Percentiles rank a stretch among this genome's conserved stretches.
Evolutionary conservation across 495 filamentous ascomycete species (phyloP).

Genomic region (Aspergillus sparsus): DNA sequence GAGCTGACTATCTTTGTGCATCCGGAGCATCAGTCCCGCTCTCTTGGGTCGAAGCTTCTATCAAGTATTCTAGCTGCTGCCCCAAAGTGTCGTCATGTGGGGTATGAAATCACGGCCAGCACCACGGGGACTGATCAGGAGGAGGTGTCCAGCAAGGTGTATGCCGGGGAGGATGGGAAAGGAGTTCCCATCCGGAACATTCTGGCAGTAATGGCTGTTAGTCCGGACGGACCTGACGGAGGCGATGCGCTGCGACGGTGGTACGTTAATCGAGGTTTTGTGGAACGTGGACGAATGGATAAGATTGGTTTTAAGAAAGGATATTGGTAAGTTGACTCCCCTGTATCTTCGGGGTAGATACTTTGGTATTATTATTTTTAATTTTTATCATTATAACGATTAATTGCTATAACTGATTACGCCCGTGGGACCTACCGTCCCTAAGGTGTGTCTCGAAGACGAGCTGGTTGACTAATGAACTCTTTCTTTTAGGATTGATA

Average conservation of each 20-base stretch:
- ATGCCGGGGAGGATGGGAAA: slow-evolving; percentile 5
- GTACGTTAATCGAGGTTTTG: slow-evolving; percentile 31
- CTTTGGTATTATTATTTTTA: neutral
- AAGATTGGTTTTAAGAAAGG: slow-evolving; percentile 24
- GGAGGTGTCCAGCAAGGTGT: neutral
- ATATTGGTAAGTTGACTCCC: slow-evolving; percentile 2
- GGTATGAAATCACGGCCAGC: slow-evolving; percentile 9
- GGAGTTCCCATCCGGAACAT: slow-evolving; percentile 26
- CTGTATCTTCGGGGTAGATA: neutral
- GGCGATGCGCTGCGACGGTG: slow-evolving; percentile 30
- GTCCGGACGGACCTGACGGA: slow-evolving; percentile 25
- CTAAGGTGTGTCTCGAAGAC: no score
- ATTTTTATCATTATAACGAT: neutral
- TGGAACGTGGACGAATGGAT: slow-evolving; percentile 28
- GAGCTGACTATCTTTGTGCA: slow-evolving; percentile 35
- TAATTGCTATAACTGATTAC: no score
- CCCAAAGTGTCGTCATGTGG: slow-evolving; percentile 1
- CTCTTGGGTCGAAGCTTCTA: slow-evolving; percentile 26
- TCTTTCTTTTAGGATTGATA: slow-evolving; percentile 4
- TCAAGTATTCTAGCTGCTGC: slow-evolving; percentile 15
- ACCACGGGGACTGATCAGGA: slow-evolving; percentile 10
- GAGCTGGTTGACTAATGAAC: neutral
- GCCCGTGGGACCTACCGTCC: no score
- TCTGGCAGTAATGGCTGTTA: slow-evolving; percentile 33
- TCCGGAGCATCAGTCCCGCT: slow-evolving; percentile 23